These are phyloP conservation scores for Hydnomerulius pinastri DNA, from an alignment of 768 basidiomycete species.

Conservation along the genomic window DNA sequence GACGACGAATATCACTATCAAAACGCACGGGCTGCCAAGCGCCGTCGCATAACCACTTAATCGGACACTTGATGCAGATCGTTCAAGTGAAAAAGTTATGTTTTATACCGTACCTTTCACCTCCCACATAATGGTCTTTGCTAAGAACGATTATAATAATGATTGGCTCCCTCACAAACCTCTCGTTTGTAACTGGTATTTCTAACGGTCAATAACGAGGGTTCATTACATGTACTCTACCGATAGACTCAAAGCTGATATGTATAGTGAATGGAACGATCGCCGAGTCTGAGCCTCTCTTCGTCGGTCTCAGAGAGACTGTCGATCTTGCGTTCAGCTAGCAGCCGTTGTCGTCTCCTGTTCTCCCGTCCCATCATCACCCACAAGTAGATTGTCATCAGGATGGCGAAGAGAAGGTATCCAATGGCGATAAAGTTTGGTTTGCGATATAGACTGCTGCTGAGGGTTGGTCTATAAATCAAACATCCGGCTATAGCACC, in stretches of 20 bases:
- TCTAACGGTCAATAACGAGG: not conserved
- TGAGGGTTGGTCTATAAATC: constrained; percentile 54
- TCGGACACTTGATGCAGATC: constrained; percentile 13
- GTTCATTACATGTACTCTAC: too few relatives aligned
- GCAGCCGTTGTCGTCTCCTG: constrained; percentile 37
- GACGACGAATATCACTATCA: constrained; percentile 34
- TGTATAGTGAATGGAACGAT: constrained; percentile 30
- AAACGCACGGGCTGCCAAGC: constrained; percentile 30
- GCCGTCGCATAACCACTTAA: constrained; percentile 30
- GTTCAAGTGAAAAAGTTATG: constrained; percentile 18
- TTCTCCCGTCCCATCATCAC: constrained; percentile 54
- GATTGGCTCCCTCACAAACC: constrained; percentile 19
- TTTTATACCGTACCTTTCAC: constrained; percentile 25
- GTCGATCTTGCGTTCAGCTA: constrained; percentile 16
- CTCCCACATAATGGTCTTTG: constrained; percentile 26
- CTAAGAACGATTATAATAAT: constrained; percentile 31
- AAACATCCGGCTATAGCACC: constrained; percentile 60
- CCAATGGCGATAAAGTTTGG: constrained; percentile 63
- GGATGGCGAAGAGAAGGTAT: constrained; percentile 51
- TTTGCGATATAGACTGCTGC: constrained; percentile 47
- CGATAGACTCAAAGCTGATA: constrained; percentile 27
- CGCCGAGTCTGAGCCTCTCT: constrained; percentile 27
- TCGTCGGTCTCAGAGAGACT: constrained; percentile 17
- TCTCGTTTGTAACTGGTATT: constrained; percentile 3
- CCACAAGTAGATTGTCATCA: constrained; percentile 47